Conservation (phyloP, 169 alveolate species). For the Eimeria acervulina region DNA sequence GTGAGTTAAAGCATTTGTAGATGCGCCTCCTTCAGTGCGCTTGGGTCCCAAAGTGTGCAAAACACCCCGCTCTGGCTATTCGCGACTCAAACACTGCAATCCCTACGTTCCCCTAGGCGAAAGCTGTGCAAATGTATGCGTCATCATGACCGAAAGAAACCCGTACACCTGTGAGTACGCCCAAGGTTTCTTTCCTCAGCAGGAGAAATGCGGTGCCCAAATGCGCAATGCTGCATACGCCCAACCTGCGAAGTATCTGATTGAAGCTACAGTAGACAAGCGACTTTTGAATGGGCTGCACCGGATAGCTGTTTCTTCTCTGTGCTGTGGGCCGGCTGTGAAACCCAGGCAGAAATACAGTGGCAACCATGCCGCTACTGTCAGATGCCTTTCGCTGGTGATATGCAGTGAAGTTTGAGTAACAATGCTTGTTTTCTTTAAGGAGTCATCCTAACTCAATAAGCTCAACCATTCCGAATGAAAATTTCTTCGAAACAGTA, state of each 20-base stretch:
- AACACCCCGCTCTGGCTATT: background rate
- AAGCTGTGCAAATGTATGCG: background rate
- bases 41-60: background rate
- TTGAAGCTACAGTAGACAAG: background rate
- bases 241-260: background rate
- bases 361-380: background rate
- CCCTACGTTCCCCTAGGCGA: background rate
- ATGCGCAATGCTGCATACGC: background rate
- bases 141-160: background rate
- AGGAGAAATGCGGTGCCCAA: background rate
- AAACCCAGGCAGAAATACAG: background rate
- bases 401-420: background rate
- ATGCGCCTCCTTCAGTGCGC: background rate
- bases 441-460: background rate
- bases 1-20: background rate
- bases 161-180: background rate
- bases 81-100: background rate
- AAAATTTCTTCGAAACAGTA: background rate
- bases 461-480: background rate
- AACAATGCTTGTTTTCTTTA: too few relatives aligned
- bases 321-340: background rate
- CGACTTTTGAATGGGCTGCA: background rate
- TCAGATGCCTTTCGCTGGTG: background rate
- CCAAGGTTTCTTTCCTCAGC: background rate
- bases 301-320: background rate